Evolutionary conservation across 768 basidiomycete species (phyloP).

Genomic region (Mycena venus): DNA sequence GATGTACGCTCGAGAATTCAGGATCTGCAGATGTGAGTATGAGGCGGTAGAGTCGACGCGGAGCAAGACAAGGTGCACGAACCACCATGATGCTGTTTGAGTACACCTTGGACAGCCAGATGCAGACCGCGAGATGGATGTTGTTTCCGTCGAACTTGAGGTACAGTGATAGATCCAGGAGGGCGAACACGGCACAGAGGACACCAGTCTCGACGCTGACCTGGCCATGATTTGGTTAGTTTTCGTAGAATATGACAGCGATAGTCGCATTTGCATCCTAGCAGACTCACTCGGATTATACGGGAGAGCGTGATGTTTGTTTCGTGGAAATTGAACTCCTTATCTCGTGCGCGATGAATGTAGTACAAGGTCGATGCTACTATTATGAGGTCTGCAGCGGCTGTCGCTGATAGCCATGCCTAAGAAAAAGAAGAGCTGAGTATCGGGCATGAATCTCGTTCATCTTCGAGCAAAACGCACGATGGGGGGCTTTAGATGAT

Average conservation of each 20-base stretch:
- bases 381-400: constrained; percentile 37
- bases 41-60: neutral
- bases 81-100: constrained; percentile 33
- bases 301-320: neutral
- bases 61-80: neutral
- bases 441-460: neutral
- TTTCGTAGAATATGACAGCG: neutral
- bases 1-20: constrained; percentile 29
- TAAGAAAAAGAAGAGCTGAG: neutral
- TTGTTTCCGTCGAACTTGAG: constrained; percentile 33
- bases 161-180: constrained; percentile 34
- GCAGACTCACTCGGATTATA: constrained; percentile 16
- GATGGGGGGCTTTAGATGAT: neutral
- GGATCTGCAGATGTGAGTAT: constrained; percentile 4
- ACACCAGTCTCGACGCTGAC: constrained; percentile 38
- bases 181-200: constrained; percentile 34
- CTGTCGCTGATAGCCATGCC: constrained; percentile 36
- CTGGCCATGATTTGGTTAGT: neutral
- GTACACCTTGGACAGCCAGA: constrained; percentile 40
- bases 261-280: neutral
- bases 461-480: neutral
- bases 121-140: constrained; percentile 32
- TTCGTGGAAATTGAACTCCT: neutral
- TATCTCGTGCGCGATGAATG: constrained; percentile 18
- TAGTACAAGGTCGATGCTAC: constrained; percentile 34